Base-by-base conservation (phyloP, 768 basidiomycete genomes). In the Panus rudis region DNA sequence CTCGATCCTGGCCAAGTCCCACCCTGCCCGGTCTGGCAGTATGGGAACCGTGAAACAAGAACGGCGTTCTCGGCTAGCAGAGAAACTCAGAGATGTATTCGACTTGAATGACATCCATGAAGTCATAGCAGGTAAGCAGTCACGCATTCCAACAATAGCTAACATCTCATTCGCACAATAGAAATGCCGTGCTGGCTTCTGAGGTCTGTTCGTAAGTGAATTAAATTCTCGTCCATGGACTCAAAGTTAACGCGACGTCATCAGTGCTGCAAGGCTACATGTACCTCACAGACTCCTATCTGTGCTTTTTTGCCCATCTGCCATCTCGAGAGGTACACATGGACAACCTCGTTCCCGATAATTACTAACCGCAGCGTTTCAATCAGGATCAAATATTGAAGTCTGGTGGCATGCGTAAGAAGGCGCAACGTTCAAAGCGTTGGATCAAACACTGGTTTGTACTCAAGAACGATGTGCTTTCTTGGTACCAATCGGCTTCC, bases 231-330 rank as follows among this genome's bases (percentile, higher is more conserved):
- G 16, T 51, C 19, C 25, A 40, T 46, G 13, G 47, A 47, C 20
- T 39, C 7, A 44, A n/a, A 8, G 17, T 30, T n/a, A n/a, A n/a
- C n/a, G n/a, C n/a, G n/a, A n/a, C n/a, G n/a, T 48, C 37, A 14
- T 25, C 61, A 88, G 91, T 98, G 49, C 72, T 99, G 24, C 94
- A 99, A 64, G 94, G 94, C 2, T 98, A 94, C 59, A 89, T 99
- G 78, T 99, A 94, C 61, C 70, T 98, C 38, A 98, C 94, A 1
- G 88, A 88, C 53, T 80, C 84, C 10, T 87, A 94, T 60, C 63
- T 98, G 16, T 97, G 94, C 66, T 99, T 99, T 70, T 99, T 93
- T 62, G 91, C 91, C 2, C 91, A 91, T 60, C 85, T 94, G 81
- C 91, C 91, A 14, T 73, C 81, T 23, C 73, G 82, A 67, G 92